Conservation (phyloP, 345 rosid species). For the Salix dunnii region DNA sequence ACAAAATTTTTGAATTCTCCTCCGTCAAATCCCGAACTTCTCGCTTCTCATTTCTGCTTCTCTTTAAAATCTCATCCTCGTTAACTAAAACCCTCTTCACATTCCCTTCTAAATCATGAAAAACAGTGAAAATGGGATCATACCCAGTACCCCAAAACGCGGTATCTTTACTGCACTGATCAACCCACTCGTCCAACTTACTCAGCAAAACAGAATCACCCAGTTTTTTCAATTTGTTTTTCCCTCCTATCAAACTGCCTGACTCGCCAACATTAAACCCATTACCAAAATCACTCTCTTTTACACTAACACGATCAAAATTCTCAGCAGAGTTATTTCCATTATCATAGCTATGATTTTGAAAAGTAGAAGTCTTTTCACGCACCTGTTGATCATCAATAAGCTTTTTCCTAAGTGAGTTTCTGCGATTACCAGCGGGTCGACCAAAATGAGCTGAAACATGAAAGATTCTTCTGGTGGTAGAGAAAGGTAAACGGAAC, state of each 20-base stretch:
- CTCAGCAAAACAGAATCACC: slow-evolving; percentile 47
- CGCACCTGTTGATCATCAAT: slow-evolving; percentile 51
- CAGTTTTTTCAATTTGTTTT: slow-evolving; percentile 16
- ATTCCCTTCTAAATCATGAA: slow-evolving; percentile 51
- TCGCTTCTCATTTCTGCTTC: slow-evolving; percentile 29
- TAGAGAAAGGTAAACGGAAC: slow-evolving; percentile 11
- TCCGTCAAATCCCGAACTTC: slow-evolving; percentile 33
- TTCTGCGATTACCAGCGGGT: slow-evolving; percentile 46
- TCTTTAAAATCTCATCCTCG: slow-evolving; percentile 51
- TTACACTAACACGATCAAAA: slow-evolving; percentile 11
- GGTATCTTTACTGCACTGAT: slow-evolving; percentile 53
- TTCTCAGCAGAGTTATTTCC: slow-evolving; percentile 3
- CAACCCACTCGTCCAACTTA: slow-evolving; percentile 67
- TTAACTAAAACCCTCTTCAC: slow-evolving; percentile 53
- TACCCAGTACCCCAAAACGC: slow-evolving; percentile 77
- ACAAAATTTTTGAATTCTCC: slow-evolving; percentile 38
- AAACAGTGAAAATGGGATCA: slow-evolving; percentile 56
- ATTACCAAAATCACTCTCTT: slow-evolving; percentile 15
- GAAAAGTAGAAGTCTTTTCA: slow-evolving; percentile 25
- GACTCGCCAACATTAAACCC: slow-evolving; percentile 18
- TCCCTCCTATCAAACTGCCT: slow-evolving; percentile 20
- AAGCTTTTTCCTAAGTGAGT: slow-evolving; percentile 66
- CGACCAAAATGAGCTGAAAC: slow-evolving; percentile 60
- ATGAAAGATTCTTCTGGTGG: slow-evolving; percentile 8
- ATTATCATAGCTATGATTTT: slow-evolving; percentile 27